Conservation (phyloP, 2,329 filamentous ascomycete genomes). For the Pseudogymnoascus destructans region DNA sequence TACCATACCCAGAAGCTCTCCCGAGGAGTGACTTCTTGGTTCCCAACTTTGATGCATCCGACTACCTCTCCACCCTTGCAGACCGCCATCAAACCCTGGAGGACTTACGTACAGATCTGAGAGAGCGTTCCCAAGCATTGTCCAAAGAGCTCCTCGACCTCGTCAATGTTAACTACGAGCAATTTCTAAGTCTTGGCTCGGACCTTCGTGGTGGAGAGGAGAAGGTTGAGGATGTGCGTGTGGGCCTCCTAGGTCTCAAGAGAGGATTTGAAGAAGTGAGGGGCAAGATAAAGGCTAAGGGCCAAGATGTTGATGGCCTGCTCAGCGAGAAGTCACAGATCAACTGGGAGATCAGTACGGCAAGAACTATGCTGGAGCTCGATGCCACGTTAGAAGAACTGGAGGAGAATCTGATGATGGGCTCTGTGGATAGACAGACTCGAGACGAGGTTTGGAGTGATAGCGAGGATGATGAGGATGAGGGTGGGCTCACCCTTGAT, state of each 20-base stretch:
- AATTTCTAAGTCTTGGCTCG: conserved; percentile 72
- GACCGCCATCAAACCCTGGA: conserved; percentile 93
- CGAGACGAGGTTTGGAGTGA: conserved; percentile 25
- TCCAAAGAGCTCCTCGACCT: conserved; percentile 82
- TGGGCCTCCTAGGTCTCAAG: conserved; percentile 74
- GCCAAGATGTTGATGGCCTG: conserved; percentile 47
- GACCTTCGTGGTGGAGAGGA: conserved; percentile 81
- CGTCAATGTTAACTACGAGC: conserved; percentile 88
- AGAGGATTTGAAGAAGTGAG: conserved; percentile 68
- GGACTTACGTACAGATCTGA: conserved; percentile 76
- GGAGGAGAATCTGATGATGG: conserved; percentile 50
- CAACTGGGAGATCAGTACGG: conserved; percentile 46
- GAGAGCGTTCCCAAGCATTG: conserved; percentile 65
- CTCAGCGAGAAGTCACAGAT: conserved; percentile 56
- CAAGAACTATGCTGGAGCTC: conserved; percentile 51
- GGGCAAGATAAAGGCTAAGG: conserved; percentile 48
- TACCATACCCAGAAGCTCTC: conserved; percentile 81
- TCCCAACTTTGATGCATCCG: conserved; percentile 62
- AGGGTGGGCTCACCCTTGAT: conserved; percentile 19
- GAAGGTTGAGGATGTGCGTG: conserved; percentile 75
- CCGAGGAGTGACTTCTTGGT: conserved; percentile 71
- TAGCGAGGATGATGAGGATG: conserved; percentile 30
- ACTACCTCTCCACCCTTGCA: conserved; percentile 70
- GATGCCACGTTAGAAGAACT: conserved; percentile 49
- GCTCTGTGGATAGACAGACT: conserved; percentile 20